Conservation (phyloP, 768 basidiomycete species). For the Rhodocollybia butyracea region DNA sequence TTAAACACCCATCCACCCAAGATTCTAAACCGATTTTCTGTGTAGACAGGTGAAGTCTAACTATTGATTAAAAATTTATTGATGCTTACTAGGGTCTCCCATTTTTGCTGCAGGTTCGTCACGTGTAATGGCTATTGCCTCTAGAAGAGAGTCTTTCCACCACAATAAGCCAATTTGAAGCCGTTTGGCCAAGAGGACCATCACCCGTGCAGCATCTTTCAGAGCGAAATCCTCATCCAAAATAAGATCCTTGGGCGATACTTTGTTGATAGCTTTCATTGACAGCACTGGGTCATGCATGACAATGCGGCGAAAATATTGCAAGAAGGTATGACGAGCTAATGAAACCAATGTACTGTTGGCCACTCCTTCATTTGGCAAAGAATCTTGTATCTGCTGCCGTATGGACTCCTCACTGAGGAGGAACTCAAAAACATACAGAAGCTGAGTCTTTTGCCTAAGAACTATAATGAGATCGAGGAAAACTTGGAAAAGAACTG, state of each 20-base stretch:
- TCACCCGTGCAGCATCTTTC: constrained; percentile 17
- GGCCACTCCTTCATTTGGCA: background rate
- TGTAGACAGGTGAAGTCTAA: background rate
- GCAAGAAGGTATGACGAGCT: constrained; percentile 7
- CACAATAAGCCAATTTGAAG: constrained; percentile 18
- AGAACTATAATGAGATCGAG: background rate
- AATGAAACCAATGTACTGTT: background rate
- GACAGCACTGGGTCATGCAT: constrained; percentile 25
- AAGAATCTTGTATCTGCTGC: background rate
- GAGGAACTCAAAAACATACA: background rate
- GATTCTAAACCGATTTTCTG: constrained; percentile 18
- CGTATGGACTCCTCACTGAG: background rate
- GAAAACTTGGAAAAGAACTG: background rate
- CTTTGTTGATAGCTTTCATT: constrained; percentile 24
- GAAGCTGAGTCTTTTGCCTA: background rate
- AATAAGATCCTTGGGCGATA: constrained; percentile 29
- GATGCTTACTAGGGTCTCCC: background rate
- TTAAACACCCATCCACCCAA: constrained; percentile 31
- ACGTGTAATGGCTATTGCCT: constrained; percentile 9
- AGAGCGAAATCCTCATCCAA: constrained; percentile 26
- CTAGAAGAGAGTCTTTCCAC: constrained; percentile 25
- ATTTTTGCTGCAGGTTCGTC: background rate
- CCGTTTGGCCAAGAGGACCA: background rate
- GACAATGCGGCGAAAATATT: constrained; percentile 26
- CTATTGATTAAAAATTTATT: background rate